Evolutionary conservation across 2,329 filamentous ascomycete genomes (phyloP), one percentile per base, ranked within the genome.

Genomic region (Thermoascus crustaceus): DNA sequence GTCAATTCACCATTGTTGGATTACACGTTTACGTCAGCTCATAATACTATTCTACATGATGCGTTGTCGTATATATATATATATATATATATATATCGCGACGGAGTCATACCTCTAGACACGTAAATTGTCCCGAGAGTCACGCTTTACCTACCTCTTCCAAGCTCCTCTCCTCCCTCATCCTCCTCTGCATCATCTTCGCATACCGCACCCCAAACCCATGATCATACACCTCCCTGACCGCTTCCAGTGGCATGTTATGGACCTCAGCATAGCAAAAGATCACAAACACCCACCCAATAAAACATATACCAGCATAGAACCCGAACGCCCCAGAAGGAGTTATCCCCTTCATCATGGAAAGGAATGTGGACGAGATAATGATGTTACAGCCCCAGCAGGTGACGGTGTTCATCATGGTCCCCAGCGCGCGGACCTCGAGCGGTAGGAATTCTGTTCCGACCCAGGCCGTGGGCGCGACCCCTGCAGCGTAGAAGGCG

Each of bases 201-300:
- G 67, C 63, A 26, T 61, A 53, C 37, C 59, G 52, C 1, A 70
- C 61, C 9, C 67, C 68, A 39, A 71, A 72, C 0, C 66, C 66
- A 30, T 69, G 57, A 27, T 61, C 48, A 44, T 74, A 75, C 4
- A 73, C 60, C 32, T 69, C 65, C 20, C 67, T 56, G n/a, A 74
- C 64, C 30, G 70, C 68, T 45, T 76, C 73, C 3, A 75, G 54
- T 11, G 70, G 66, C 61, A 75, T 67, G 7, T 71, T 70, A 43
- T 72, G 71, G 2, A 72, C 69, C 41, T 75, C 69, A 0, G 71
- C 71, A 44, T 72, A 75, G 44, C 57, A 71, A 53, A 72, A 66
- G 35, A 65, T 60, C 16, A 73, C 60, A 37, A 66, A 57, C 4
- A 69, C 26, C 56, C 62, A 68, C 5, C 68, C 69, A 23, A 68